Evolutionary conservation across 768 basidiomycete genomes (phyloP).

Genomic region (Calocera viscosa): DNA sequence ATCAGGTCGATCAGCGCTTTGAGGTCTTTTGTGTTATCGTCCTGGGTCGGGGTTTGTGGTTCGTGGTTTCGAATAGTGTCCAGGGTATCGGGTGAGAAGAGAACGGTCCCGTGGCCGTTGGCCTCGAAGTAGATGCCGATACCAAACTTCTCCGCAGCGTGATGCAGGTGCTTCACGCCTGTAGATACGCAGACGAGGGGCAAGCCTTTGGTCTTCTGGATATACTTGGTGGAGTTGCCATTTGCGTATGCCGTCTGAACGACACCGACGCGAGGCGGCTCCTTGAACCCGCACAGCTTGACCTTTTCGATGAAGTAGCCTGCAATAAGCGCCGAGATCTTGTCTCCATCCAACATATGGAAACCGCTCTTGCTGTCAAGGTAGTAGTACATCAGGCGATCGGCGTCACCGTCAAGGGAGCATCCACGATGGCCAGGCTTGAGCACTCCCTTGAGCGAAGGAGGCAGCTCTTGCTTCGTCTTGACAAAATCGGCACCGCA

Average conservation of each 20-base stretch:
- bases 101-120: conserved; percentile 94
- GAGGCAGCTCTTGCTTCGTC: conserved; percentile 76
- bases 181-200: conserved; percentile 92
- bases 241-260: conserved; percentile 99
- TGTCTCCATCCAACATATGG: conserved; percentile 93
- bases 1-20: conserved; percentile 69
- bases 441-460: conserved; percentile 51
- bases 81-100: conserved; percentile 73
- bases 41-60: conserved; percentile 72
- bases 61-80: conserved; percentile 47
- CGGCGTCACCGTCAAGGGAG: conserved; percentile 94
- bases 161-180: conserved; percentile 95
- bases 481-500: conserved; percentile 98
- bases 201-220: conserved; percentile 51
- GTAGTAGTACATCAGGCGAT: conserved; percentile 93
- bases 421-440: conserved; percentile 70
- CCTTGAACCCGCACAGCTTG: conserved; percentile 68
- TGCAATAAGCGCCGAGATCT: conserved; percentile 88
- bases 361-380: conserved; percentile 65
- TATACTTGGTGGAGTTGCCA: conserved; percentile 87
- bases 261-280: conserved; percentile 72
- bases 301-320: conserved; percentile 86
- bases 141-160: conserved; percentile 86
- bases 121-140: conserved; percentile 99
- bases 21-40: conserved; percentile 64